Evolutionary conservation across 176 grass and related monocot genomes (phyloP), one percentile per base, ranked within the genome.

Genomic region (Phragmites australis): DNA sequence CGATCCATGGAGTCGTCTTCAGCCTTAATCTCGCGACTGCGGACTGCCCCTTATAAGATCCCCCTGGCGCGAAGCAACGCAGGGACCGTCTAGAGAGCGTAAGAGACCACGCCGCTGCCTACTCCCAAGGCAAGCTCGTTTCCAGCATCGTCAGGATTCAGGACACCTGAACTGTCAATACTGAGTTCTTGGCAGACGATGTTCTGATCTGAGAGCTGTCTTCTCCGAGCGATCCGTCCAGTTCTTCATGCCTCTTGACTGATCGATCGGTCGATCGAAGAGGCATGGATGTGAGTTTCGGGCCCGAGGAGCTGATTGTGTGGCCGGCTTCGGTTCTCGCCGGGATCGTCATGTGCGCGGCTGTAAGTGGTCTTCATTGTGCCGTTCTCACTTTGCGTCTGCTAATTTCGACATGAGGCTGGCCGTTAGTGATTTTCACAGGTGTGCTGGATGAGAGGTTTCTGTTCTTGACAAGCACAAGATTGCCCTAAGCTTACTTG

Each of bases 271-370:
- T n/a, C n/a, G n/a, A n/a, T n/a, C n/a, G n/a, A 21, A 32, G 19
- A 16, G 52, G 31, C 16, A 77, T 83, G 65, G 80, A 83, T 0
- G 66, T 12, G 55, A 47, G 22, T 0, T 83, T 72, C 17, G 80
- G 73, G 27, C 86, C 80, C 0, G 34, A 56, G 39, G 80, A 83
- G 73, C 79, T 21, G 73, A 15, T 83, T 9, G 54, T 87, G 5
- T 87, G 85, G 85, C 85, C 85, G 72, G 72, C 72, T 5, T 88
- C 86, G 16, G 80, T 83, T 1, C 79, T 88, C 14, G 74, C 74
- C 16, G 86, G 86, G 27, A 16, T 83, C 74, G 37, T 26, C 80
- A 72, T 83, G 80, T 58, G 66, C 41, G 47, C 40, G 6, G 80
- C 17, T 19, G 86, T 88, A 65, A 83, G 80, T 55, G 31, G 23